These are phyloP conservation scores for Sordariomycetes sp. DNA, from an alignment of 2,329 filamentous ascomycete species.

Conservation along the genomic window DNA sequence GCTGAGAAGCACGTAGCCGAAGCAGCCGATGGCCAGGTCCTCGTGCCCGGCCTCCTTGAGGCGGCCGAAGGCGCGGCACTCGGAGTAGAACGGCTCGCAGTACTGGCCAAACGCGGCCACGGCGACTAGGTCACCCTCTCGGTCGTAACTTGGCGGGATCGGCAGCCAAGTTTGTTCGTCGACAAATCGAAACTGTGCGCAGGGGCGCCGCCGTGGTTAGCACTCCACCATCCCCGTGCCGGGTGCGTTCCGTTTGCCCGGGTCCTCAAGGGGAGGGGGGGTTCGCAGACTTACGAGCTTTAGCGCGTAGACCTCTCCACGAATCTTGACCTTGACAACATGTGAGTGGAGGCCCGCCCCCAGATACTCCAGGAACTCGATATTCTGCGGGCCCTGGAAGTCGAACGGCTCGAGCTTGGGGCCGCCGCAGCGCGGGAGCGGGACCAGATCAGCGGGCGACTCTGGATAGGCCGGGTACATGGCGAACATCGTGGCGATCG, in stretches of 20 bases:
- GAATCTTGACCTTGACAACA: slow-evolving; percentile 10
- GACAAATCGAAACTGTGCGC: background rate
- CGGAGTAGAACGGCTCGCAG: slow-evolving; percentile 6
- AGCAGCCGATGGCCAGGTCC: slow-evolving; percentile 11
- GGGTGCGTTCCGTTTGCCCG: too few species aligned
- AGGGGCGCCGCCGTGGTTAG: background rate
- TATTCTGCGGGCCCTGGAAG: slow-evolving; percentile 12
- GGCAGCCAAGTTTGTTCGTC: too few species aligned
- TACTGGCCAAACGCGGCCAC: background rate
- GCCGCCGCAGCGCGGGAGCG: slow-evolving; percentile 11
- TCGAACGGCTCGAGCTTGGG: slow-evolving; percentile 13
- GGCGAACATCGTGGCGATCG: too few species aligned
- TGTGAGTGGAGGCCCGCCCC: slow-evolving; percentile 9
- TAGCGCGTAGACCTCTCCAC: slow-evolving; percentile 10
- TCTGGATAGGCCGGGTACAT: slow-evolving; percentile 9
- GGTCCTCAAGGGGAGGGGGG: too few species aligned
- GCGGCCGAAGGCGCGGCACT: slow-evolving; percentile 15
- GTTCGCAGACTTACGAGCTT: slow-evolving; percentile 11
- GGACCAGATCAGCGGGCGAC: slow-evolving; percentile 10
- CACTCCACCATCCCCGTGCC: too few species aligned
- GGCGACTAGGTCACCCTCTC: background rate
- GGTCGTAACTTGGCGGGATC: background rate
- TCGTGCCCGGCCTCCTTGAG: slow-evolving; percentile 13
- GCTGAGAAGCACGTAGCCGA: background rate
- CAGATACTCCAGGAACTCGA: slow-evolving; percentile 11